Evolutionary conservation across 2,329 filamentous ascomycete species (phyloP), one percentile per base, ranked within the genome.

Genomic region (Pseudopithomyces maydicus): DNA sequence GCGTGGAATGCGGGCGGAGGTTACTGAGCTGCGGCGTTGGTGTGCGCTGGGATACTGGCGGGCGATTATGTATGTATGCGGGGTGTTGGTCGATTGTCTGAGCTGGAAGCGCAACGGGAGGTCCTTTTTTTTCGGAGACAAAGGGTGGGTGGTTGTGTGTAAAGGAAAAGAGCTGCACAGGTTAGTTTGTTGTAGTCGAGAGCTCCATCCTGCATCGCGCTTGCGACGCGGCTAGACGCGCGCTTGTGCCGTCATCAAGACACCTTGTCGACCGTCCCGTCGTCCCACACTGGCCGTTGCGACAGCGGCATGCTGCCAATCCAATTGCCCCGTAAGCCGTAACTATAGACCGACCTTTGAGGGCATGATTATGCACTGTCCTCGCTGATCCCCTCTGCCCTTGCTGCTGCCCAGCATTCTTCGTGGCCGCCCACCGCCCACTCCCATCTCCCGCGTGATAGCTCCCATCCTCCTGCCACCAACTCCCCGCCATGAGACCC

Each of bases 401-500:
- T 29, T 29, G 26, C 26, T 29, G 26, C 26, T 29, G 26, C 26
- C 26, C 5, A 29, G 38, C 43, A 42, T 35, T 52, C 47, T 38
- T 52, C 46, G 41, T 46, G 45, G 43, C 15, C 41, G 44, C 38
- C 15, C 26, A 14, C 52, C 17, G 17, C 15, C 14, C n/a, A 15
- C 10, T 26, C 23, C 20, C 33, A 23, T 26, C 11, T 20, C 38
- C 23, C 23, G 35, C 22, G 3, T 35, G 32, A 36, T 1, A 35
- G 44, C 17, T 12, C 22, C 23, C 47, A 26, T 6, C 12, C 11
- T 39, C 29, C 20, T 17, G 22, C 23, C 17, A 1, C 39, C 15
- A 23, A 32, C 17, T n/a, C 29, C 22, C 26, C 46, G 58, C 19
- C 6, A 72, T 72, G 67, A 71, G 56, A 49, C 53, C 62, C 1